Base-by-base conservation (phyloP, 305 asterid species). In the Fraxinus baroniana region DNA sequence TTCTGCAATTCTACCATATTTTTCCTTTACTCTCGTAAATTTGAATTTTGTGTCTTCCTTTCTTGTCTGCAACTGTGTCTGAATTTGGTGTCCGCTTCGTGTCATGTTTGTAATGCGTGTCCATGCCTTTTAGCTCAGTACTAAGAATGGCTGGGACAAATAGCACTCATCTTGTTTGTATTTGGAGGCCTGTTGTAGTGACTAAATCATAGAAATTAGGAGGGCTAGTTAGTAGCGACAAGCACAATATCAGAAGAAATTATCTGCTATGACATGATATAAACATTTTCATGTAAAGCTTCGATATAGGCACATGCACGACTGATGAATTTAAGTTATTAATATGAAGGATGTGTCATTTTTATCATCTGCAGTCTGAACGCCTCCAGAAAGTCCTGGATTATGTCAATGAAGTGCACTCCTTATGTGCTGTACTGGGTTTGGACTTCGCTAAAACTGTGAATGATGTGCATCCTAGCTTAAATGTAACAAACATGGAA, bases 391-490 rank as follows among this genome's bases (percentile, higher is more conserved):
- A 89, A 82, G 93, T 95, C 70, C 74, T 95, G 90, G 93, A 90
- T 82, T 89, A 78, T 78, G 98, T 94, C 76, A 94, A 92, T 62
- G 98, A 96, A 84, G 97, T 92, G 84, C 99, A 96, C 87, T 88
- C 93, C 30, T 90, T 96, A 83, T 90, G 95, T 79, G 86, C 92
- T 74, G 93, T 94, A 64, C 92, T 96, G 76, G 91, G 87, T 79
- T 86, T 92, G 89, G 99, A 96, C 85, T 96, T 96, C 80, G 88
- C 90, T 80, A 87, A 94, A 86, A 91, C 93, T 78, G 94, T 96
- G 62, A 91, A 89, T 41, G 96, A 91, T 70, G 91, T 96, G 72
- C 97, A 96, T 87, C 99, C 99, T 17, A 93, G 97, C 91, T 90
- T 96, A 90, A 91, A 85, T 49, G 92, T 90, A 76, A 85, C 94